Percentiles rank a stretch among this genome's conserved stretches.
These are phyloP conservation scores for Yamadazyma sp. DNA, from an alignment of 1,139 yeast genomes.

Conservation along the genomic window DNA sequence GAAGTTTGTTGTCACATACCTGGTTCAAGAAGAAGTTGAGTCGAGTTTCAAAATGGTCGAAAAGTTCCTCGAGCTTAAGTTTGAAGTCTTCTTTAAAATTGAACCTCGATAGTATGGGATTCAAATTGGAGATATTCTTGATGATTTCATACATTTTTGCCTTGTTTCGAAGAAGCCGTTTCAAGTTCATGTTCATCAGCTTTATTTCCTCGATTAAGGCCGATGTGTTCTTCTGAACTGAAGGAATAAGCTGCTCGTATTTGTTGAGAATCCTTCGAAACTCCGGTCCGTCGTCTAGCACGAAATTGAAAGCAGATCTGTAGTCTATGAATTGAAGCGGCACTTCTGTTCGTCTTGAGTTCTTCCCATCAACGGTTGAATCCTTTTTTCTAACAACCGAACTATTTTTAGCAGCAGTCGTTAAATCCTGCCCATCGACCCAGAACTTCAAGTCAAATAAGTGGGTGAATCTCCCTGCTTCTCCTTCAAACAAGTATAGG, in stretches of 20 bases:
- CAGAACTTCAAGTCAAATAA: conserved; percentile 32
- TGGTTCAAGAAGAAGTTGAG: conserved; percentile 28
- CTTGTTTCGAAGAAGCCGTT: conserved; percentile 21
- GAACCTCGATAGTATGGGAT: conserved; percentile 23
- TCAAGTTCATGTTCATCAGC: conserved; percentile 25
- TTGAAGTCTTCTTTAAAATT: conserved; percentile 25
- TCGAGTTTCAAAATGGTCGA: conserved; percentile 36
- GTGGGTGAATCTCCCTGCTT: conserved; percentile 20
- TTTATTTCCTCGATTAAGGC: conserved; percentile 36
- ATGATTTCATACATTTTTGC: conserved; percentile 25
- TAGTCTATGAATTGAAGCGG: conserved; percentile 20
- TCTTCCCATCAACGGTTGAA: no score
- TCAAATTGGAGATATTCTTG: conserved; percentile 21
- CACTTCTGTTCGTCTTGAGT: not conserved
- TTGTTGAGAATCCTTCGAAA: conserved; percentile 57
- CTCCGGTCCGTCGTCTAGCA: conserved; percentile 71
- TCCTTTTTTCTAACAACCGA: no score
- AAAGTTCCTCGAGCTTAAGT: conserved; percentile 19
- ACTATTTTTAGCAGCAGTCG: no score
- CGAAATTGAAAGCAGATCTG: conserved; percentile 32
- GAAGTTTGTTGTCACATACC: conserved; percentile 30
- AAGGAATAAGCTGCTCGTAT: conserved; percentile 55
- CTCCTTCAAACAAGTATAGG: conserved; percentile 31
- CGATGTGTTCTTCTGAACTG: conserved; percentile 41
- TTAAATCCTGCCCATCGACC: conserved; percentile 19